phyloP scores from a whole-genome alignment of 768 basidiomycete genomes.

The Mycena capillaripes region DNA sequence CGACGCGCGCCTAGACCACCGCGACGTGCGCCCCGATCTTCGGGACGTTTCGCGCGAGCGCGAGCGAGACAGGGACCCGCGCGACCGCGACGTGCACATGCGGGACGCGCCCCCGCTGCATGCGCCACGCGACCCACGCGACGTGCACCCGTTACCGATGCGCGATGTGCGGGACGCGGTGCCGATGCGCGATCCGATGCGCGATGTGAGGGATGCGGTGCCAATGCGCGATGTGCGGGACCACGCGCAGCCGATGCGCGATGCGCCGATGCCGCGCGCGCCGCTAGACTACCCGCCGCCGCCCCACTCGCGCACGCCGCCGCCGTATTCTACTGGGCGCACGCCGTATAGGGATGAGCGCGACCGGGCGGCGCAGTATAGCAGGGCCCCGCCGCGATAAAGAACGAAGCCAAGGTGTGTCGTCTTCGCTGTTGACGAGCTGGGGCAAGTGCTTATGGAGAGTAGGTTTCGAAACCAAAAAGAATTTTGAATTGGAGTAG shows the following conservation, averaged over 20 bases:
- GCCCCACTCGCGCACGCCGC: constrained; percentile 24
- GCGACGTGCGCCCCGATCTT: constrained; percentile 16
- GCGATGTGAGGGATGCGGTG: constrained; percentile 18
- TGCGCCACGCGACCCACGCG: constrained; percentile 10
- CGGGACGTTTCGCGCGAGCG: constrained; percentile 19
- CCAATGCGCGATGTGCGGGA: constrained; percentile 22
- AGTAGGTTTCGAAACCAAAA: not conserved
- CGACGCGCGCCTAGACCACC: constrained; percentile 11
- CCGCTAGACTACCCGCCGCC: constrained; percentile 32
- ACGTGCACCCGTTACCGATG: constrained; percentile 7
- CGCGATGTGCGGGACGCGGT: constrained; percentile 21
- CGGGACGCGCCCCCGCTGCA: constrained; percentile 24
- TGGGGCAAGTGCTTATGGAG: not conserved
- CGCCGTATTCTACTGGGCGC: constrained; percentile 25
- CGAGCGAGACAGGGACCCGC: constrained; percentile 17
- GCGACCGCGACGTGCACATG: constrained; percentile 19
- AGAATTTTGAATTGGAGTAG: not conserved
- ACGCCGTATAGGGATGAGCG: constrained; percentile 29
- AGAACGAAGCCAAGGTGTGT: not conserved
- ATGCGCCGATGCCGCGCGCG: constrained; percentile 20
- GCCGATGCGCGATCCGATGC: constrained; percentile 28
- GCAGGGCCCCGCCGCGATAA: constrained; percentile 22
- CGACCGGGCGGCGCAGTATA: constrained; percentile 25
- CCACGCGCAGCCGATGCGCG: constrained; percentile 25
- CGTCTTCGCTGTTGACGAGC: not conserved